Percentiles rank a stretch among this genome's conserved stretches.
These are phyloP conservation scores for Tulasnella sp. DNA, from an alignment of 768 basidiomycete species.

Conservation along the genomic window DNA sequence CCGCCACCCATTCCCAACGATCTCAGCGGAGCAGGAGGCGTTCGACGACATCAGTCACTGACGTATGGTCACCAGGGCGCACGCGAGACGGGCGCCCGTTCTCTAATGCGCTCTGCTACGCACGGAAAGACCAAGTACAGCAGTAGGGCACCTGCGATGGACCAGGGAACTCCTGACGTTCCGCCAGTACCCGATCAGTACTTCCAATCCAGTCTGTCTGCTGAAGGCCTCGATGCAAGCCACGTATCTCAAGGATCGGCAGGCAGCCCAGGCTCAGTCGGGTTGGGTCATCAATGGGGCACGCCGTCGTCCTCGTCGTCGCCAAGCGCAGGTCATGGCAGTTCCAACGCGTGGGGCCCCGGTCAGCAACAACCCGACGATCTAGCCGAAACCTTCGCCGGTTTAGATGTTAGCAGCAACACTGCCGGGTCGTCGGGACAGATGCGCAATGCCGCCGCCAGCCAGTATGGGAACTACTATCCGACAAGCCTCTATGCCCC, in stretches of 20 bases:
- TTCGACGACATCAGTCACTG: constrained; percentile 70
- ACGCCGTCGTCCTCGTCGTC: not conserved
- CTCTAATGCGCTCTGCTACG: constrained; percentile 23
- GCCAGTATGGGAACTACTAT: constrained; percentile 4
- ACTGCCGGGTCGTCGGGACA: not conserved
- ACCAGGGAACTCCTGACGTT: not conserved
- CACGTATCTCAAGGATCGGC: constrained; percentile 1
- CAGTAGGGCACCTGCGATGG: constrained; percentile 28
- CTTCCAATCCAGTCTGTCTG: not conserved
- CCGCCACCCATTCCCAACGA: not conserved
- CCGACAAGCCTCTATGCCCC: not conserved
- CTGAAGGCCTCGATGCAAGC: not conserved
- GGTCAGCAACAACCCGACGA: constrained; percentile 3
- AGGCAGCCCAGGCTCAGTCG: constrained; percentile 11
- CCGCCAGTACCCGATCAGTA: constrained; percentile 6
- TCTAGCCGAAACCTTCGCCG: not conserved
- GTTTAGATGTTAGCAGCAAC: not conserved
- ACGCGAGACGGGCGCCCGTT: constrained; percentile 39
- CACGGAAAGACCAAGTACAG: constrained; percentile 50
- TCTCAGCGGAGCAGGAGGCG: constrained; percentile 33
- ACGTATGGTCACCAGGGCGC: constrained; percentile 41
- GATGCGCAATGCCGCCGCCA: not conserved
- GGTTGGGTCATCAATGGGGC: constrained; percentile 1
- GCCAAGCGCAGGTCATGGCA: too few relatives aligned
- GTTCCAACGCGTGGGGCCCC: not conserved